A percentile compares a stretch with the other conserved stretches of the same genome.
phyloP scores from a whole-genome alignment of 441 rosid species.

The Erodium trifolium region DNA sequence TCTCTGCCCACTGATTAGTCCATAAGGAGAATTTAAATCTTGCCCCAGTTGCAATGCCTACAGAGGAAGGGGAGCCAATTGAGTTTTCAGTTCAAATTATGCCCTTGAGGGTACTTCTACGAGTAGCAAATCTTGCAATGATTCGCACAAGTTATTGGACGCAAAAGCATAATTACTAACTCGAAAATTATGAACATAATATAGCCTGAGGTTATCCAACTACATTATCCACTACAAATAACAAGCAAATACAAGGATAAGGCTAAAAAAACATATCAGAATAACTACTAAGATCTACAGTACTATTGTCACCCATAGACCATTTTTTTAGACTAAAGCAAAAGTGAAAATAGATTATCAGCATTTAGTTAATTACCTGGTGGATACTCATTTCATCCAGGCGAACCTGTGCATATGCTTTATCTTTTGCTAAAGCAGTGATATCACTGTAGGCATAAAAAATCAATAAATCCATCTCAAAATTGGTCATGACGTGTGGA shows the following conservation, averaged over 20 bases:
- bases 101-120: too few relatives aligned
- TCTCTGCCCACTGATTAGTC: conserved; percentile 53
- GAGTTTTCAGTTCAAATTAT: too few relatives aligned
- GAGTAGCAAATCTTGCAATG: too few relatives aligned
- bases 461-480: conserved; percentile 2
- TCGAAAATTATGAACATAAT: too few relatives aligned
- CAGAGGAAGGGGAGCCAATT: neutral
- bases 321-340: neutral
- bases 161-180: too few relatives aligned
- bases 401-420: conserved; percentile 81
- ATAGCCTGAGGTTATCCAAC: too few relatives aligned
- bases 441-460: conserved; percentile 56
- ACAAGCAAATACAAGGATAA: too few relatives aligned
- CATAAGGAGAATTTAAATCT: conserved; percentile 52
- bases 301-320: neutral
- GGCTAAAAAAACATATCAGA: too few relatives aligned
- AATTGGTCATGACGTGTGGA: conserved; percentile 5
- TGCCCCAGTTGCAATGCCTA: conserved; percentile 94
- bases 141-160: too few relatives aligned
- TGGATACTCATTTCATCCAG: conserved; percentile 84
- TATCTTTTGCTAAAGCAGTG: conserved; percentile 93
- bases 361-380: conserved; percentile 44
- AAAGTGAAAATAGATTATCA: neutral
- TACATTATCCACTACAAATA: too few relatives aligned
- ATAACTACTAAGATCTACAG: too few relatives aligned